Base-by-base conservation (phyloP, 2,329 filamentous ascomycete genomes). In the Alternaria gansuensis region DNA sequence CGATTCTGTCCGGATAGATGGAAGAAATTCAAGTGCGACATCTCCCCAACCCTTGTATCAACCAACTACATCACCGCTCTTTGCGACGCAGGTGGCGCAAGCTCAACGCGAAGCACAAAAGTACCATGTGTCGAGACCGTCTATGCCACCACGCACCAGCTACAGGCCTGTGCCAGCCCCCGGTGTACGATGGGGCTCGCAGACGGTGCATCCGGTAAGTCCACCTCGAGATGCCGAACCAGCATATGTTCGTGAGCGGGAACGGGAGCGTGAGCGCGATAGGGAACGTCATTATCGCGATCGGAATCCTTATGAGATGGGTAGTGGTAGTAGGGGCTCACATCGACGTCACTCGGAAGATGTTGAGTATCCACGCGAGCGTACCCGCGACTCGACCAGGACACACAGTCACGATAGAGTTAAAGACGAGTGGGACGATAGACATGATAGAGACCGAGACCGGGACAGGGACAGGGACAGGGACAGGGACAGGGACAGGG, bases 11-110 rank as follows among this genome's bases (percentile, higher is more conserved):
- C 57, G 65, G 26, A 48, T 54, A 39, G 65, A 63, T 43, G 56
- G 69, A 51, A 55, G 67, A 51, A 26, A 60, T 33, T 54, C 70
- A 44, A 63, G 51, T 13, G 60, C 67, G 14, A 62, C 64, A 9
- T 66, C 68, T 31, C 66, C 66, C 6, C 64, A 64, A n/a, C 68
- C 71, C 13, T 69, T 75, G 1, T 83, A 82, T 62, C 78, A 73
- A 5, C 82, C 82, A 3, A 81, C 78, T 2, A 78, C 78, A 41
- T 72, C 75, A 1, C 82, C 81, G 3, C 66, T 82, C 3, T 83
- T 83, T 59, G 82, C 82, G 4, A 80, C 80, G 0, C 79, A 80
- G 14, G 76, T 82, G 4, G 79, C 80, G 6, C 75, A 78, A 26
- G 54, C 78, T 33, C 72, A 79, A 34, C 55, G 53, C 13, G 55